Evolutionary conservation across 2,329 filamentous ascomycete genomes (phyloP).

Genomic region (Annulohypoxylon truncatum): DNA sequence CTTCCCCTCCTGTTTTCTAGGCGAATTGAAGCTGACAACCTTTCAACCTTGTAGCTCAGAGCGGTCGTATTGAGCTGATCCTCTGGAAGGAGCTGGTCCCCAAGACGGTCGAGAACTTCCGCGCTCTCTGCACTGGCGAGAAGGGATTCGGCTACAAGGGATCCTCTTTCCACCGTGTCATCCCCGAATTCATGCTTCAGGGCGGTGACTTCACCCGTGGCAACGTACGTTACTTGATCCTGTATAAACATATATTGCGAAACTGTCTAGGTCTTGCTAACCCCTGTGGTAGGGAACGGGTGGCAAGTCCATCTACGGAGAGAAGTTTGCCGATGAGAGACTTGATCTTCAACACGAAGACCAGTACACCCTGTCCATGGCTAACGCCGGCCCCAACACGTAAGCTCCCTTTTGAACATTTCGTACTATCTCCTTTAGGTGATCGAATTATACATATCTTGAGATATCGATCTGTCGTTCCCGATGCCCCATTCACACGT

Average conservation of each 20-base stretch:
- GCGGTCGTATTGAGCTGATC: slow-evolving; percentile 86
- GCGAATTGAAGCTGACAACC: slow-evolving; percentile 10
- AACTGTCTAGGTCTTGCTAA: slow-evolving; percentile 12
- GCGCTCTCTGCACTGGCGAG: slow-evolving; percentile 81
- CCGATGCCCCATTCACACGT: neutral
- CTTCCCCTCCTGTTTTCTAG: neutral
- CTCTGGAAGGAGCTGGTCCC: slow-evolving; percentile 89
- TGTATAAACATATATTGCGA: neutral
- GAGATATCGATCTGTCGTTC: neutral
- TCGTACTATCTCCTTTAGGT: neutral
- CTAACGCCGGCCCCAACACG: slow-evolving; percentile 96
- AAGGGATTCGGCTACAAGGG: slow-evolving; percentile 85
- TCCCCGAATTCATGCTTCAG: slow-evolving; percentile 94
- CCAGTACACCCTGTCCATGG: slow-evolving; percentile 90
- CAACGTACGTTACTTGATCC: slow-evolving; percentile 73
- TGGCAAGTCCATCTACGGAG: slow-evolving; percentile 94
- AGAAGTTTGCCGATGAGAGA: slow-evolving; percentile 96
- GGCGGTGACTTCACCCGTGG: slow-evolving; percentile 94
- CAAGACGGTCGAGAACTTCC: slow-evolving; percentile 89
- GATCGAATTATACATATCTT: neutral
- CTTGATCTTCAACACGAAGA: slow-evolving; percentile 79
- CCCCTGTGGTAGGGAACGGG: slow-evolving; percentile 75
- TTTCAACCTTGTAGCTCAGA: slow-evolving; percentile 66
- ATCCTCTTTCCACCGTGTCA: slow-evolving; percentile 92
- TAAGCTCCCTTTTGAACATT: slow-evolving; percentile 55